Base-by-base conservation (phyloP, 2,329 filamentous ascomycete species). In the Venturia aucupariae region DNA sequence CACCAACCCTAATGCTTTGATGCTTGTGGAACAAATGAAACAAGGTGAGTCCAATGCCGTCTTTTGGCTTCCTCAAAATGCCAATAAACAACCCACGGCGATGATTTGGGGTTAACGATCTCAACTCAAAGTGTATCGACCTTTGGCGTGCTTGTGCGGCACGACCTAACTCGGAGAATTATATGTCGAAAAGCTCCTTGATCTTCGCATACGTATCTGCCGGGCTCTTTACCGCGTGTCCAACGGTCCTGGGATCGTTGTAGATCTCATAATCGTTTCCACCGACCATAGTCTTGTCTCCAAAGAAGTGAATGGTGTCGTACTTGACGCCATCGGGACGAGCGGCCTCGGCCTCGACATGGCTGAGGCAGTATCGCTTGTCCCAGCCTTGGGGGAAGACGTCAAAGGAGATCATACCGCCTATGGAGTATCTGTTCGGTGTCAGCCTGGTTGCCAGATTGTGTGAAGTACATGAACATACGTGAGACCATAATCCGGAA, bases 241-340 rank as follows among this genome's bases (percentile, higher is more conserved):
- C 94, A 66, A 89, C 86, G 42, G 90, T 95, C 72, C 93, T 83
- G 64, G 83, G 73, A 75, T 97, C 93, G 69, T 79, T 81, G 77
- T 88, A 97, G 74, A 99, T 97, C 81, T 97, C 93, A 75, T 87
- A 93, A 78, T 99, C 94, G 76, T 97, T 99, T 67, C 94, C 94
- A 68, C 94, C 93, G 75, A 87, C 78, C 74, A 86, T 87, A 32
- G 90, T 90, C 87, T 97, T 99, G 83, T 99, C 94, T 69, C 94
- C 94, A 72, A 97, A 99, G 84, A 97, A 97, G 82, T 97, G 94
- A 70, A 97, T 89, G 55, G 85, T 93, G 70, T 86, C 90, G 82
- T 93, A 97, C 30, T 86, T 79, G 68, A 95, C 80, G 67, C 88
- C 87, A 72, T 85, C 87, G 48, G 83, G 81, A 75, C 76, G 69